Percentiles rank a stretch among this genome's conserved stretches.
phyloP scores from a whole-genome alignment of 2,329 filamentous ascomycete species.

The Ophiostoma sp. region DNA sequence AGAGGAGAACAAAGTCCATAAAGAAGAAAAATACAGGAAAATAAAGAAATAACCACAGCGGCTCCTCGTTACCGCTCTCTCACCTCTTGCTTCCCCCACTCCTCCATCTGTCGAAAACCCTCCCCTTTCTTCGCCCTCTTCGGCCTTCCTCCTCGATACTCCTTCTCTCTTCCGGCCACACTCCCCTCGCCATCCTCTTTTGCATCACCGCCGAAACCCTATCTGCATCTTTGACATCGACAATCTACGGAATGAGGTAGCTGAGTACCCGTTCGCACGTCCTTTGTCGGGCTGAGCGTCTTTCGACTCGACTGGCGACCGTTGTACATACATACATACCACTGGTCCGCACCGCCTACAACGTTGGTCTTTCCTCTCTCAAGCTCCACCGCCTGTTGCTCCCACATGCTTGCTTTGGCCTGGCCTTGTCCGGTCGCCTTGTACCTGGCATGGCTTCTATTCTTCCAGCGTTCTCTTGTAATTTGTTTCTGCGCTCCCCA shows the following conservation, averaged over 20 bases:
- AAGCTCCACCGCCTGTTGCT: conserved; percentile 14
- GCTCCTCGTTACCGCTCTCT: neutral
- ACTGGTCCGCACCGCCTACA: conserved; percentile 16
- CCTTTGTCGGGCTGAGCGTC: conserved; percentile 51
- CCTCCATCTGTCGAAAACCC: conserved; percentile 1
- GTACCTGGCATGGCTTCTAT: neutral
- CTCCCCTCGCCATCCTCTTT: neutral
- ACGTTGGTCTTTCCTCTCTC: conserved; percentile 12
- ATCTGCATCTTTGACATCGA: neutral
- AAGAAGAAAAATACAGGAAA: neutral
- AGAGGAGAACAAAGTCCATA: neutral
- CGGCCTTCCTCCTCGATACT: neutral
- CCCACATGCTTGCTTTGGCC: neutral
- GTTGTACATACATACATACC: neutral
- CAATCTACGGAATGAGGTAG: conserved; percentile 53
- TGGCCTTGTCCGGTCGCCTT: neutral
- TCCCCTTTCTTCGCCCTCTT: neutral
- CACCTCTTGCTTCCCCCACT: neutral
- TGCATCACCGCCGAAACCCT: neutral
- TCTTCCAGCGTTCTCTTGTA: neutral
- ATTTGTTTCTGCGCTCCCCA: neutral
- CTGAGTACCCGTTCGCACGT: conserved; percentile 51
- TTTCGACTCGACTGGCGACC: conserved; percentile 2
- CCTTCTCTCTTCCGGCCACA: neutral
- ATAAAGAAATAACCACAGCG: neutral